These are phyloP conservation scores for Huntiella savannae DNA, from an alignment of 2,329 filamentous ascomycete species.

Conservation along the genomic window DNA sequence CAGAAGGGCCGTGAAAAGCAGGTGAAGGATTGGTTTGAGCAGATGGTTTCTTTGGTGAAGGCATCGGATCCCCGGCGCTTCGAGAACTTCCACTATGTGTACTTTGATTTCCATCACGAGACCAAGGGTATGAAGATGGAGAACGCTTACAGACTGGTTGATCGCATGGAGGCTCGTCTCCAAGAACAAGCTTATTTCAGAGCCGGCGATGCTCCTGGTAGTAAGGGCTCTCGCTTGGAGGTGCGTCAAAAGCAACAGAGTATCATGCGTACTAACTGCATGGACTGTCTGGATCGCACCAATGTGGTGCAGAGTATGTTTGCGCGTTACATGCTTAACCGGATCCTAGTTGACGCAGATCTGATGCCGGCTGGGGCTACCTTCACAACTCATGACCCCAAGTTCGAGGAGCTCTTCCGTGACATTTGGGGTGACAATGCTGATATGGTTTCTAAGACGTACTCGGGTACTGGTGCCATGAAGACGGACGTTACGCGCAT, in stretches of 20 bases:
- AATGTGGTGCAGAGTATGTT: constrained; percentile 98
- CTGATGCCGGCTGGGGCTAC: constrained; percentile 57
- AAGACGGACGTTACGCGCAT: constrained; percentile 98
- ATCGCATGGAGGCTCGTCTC: constrained; percentile 60
- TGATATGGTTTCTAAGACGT: constrained; percentile 79
- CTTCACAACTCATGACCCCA: constrained; percentile 55
- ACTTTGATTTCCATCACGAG: constrained; percentile 97
- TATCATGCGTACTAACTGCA: constrained; percentile 93
- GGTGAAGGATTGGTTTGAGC: constrained; percentile 86
- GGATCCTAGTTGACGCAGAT: constrained; percentile 72
- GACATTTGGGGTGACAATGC: constrained; percentile 98
- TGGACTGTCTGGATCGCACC: constrained; percentile 95
- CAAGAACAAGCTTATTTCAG: constrained; percentile 78
- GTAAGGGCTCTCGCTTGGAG: constrained; percentile 48
- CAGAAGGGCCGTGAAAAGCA: constrained; percentile 78
- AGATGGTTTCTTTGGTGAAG: constrained; percentile 64
- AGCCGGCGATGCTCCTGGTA: constrained; percentile 65
- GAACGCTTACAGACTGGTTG: constrained; percentile 68
- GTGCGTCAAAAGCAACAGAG: constrained; percentile 65
- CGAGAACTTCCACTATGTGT: constrained; percentile 83
- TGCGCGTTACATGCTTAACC: constrained; percentile 69
- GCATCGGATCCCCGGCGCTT: constrained; percentile 49
- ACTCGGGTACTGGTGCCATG: constrained; percentile 88
- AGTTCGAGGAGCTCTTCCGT: constrained; percentile 81
- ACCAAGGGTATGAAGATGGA: constrained; percentile 92